phyloP scores from a whole-genome alignment of 1,284 basidiomycete species.

The Trametes sp. region DNA sequence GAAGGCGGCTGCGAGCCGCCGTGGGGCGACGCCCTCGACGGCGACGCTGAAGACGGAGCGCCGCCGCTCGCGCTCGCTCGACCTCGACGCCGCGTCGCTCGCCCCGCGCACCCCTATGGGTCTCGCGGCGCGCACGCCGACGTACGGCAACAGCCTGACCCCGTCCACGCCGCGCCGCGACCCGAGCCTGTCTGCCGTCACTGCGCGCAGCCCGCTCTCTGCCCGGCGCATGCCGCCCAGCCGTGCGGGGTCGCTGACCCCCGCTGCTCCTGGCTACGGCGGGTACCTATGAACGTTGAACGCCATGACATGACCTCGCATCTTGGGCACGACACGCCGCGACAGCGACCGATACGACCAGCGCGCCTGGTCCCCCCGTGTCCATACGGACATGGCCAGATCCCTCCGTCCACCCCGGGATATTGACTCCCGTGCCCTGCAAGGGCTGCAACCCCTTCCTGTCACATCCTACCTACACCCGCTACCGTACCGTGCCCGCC shows the following conservation, averaged over 20 bases:
- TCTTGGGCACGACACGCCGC: neutral
- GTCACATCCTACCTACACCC: neutral
- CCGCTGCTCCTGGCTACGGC: slow-evolving; percentile 7
- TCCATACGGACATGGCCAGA: neutral
- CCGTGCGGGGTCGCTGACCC: slow-evolving; percentile 20
- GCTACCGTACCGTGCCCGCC: neutral
- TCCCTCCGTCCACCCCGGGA: neutral
- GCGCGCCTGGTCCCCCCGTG: neutral
- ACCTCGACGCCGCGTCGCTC: slow-evolving; percentile 19
- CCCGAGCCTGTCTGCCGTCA: slow-evolving; percentile 25
- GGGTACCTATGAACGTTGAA: slow-evolving; percentile 19
- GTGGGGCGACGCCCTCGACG: slow-evolving; percentile 22
- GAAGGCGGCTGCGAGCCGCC: slow-evolving; percentile 18
- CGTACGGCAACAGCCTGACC: slow-evolving; percentile 22
- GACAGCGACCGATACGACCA: neutral
- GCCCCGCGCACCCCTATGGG: slow-evolving; percentile 20
- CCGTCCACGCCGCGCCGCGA: slow-evolving; percentile 18
- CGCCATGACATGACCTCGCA: slow-evolving; percentile 4
- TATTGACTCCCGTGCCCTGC: neutral
- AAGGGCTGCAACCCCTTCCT: neutral
- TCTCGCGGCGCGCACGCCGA: slow-evolving; percentile 21
- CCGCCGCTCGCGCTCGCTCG: slow-evolving; percentile 35
- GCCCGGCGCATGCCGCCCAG: slow-evolving; percentile 21
- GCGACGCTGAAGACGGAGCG: slow-evolving; percentile 31
- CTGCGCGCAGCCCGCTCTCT: slow-evolving; percentile 20